Evolutionary conservation across 352 stramenopile species (phyloP).

Genomic region (Blastocystis sp.): DNA sequence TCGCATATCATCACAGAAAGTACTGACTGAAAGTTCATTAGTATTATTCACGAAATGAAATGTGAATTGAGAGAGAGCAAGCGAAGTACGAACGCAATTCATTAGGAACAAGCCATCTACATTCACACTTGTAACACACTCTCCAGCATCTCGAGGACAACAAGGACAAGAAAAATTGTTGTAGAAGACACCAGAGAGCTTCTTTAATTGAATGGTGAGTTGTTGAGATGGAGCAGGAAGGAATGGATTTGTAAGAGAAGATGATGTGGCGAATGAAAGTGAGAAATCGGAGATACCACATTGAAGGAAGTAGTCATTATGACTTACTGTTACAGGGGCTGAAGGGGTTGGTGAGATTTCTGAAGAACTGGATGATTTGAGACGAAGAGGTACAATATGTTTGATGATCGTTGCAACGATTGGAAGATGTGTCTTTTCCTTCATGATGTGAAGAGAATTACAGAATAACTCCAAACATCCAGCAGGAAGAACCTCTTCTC

Average conservation of each 20-base stretch:
- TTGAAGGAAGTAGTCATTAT: slow-evolving; percentile 40
- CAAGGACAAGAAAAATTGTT: slow-evolving; percentile 25
- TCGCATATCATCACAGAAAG: neutral
- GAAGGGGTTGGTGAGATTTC: neutral
- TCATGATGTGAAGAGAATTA: slow-evolving; percentile 17
- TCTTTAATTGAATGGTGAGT: neutral
- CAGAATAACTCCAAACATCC: slow-evolving; percentile 37
- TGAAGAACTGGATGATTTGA: neutral
- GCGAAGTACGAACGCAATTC: neutral
- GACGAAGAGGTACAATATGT: neutral
- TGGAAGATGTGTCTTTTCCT: neutral
- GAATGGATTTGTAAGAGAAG: neutral
- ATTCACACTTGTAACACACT: neutral
- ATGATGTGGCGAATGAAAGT: neutral
- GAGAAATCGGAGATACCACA: neutral
- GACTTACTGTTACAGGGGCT: neutral
- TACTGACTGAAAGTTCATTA: neutral
- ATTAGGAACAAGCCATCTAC: neutral
- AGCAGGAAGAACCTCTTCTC: slow-evolving; percentile 3
- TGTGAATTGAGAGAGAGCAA: neutral
- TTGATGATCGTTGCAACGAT: neutral
- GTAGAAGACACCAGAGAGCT: neutral
- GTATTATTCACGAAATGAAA: slow-evolving; percentile 15
- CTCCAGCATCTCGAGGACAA: neutral
- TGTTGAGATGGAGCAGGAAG: neutral